Percentiles rank a stretch among this genome's conserved stretches.
Conservation (phyloP, 1,284 basidiomycete genomes). For the Melampsora americana region DNA sequence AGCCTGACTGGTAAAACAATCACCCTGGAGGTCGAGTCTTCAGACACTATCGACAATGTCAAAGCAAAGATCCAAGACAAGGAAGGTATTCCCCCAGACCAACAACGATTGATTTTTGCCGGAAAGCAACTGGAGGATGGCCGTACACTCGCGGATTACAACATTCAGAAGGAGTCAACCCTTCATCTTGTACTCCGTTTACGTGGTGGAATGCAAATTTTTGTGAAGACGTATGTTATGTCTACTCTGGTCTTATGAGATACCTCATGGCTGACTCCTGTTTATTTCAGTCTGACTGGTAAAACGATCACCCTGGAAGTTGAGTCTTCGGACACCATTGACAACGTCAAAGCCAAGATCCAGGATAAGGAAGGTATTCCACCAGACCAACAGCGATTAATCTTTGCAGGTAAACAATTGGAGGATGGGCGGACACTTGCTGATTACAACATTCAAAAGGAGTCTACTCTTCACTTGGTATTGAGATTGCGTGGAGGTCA, state of each 20-base stretch:
- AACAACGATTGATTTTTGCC: conserved; percentile 58
- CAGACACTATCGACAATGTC: conserved; percentile 65
- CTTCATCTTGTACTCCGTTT: conserved; percentile 90
- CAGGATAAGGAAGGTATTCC: conserved; percentile 70
- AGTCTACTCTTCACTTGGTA: conserved; percentile 92
- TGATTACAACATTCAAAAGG: conserved; percentile 95
- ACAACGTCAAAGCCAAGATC: conserved; percentile 63
- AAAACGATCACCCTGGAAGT: conserved; percentile 61
- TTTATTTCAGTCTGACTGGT: conserved; percentile 19
- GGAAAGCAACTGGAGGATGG: conserved; percentile 58
- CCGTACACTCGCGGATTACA: conserved; percentile 65
- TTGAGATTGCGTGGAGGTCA: conserved; percentile 72
- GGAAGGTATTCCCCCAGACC: conserved; percentile 67
- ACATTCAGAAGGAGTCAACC: conserved; percentile 94
- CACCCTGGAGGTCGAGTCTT: conserved; percentile 62
- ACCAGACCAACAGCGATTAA: conserved; percentile 57
- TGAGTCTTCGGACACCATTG: conserved; percentile 63
- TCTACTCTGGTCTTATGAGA: neutral
- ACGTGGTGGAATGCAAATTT: conserved; percentile 61
- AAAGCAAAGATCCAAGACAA: conserved; percentile 62
- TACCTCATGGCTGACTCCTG: neutral
- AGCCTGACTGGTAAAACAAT: conserved; percentile 53
- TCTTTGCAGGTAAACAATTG: conserved; percentile 58
- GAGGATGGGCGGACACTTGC: conserved; percentile 54
- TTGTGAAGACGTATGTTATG: too few relatives aligned